These are phyloP conservation scores for Alliaria petiolata DNA, from an alignment of 345 rosid genomes.

Conservation along the genomic window DNA sequence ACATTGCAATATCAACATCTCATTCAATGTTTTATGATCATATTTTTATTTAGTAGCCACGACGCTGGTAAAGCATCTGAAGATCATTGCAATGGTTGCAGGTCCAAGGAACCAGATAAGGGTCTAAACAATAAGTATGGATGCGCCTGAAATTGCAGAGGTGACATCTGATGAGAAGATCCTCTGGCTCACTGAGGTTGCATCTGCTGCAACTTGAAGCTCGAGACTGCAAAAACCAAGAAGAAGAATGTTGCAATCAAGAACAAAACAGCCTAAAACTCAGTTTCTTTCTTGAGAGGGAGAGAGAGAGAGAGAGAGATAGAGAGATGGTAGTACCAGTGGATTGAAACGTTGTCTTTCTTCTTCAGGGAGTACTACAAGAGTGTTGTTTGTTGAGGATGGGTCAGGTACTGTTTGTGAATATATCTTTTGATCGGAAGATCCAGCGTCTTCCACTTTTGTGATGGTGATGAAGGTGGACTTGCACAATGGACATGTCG, in stretches of 20 bases:
- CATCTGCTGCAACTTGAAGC: slow-evolving; percentile 59
- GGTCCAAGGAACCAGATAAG: slow-evolving; percentile 76
- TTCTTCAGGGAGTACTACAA: slow-evolving; percentile 39
- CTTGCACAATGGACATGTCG: slow-evolving; percentile 92
- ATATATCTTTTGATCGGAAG: slow-evolving; percentile 86
- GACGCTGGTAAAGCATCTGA: slow-evolving; percentile 47
- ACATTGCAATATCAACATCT: too few species aligned
- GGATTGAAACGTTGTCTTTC: slow-evolving; percentile 37
- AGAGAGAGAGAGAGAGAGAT: background rate
- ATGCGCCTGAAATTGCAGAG: slow-evolving; percentile 57
- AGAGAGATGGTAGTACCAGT: slow-evolving; percentile 50
- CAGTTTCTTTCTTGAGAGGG: background rate
- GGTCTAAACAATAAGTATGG: slow-evolving; percentile 82
- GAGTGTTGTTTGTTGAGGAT: slow-evolving; percentile 39
- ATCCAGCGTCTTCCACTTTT: slow-evolving; percentile 67
- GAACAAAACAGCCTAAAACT: background rate
- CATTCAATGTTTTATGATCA: too few species aligned
- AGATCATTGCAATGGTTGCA: slow-evolving; percentile 82
- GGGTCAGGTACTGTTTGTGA: slow-evolving; percentile 77
- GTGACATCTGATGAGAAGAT: slow-evolving; percentile 62
- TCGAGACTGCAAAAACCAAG: slow-evolving; percentile 35
- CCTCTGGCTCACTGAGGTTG: slow-evolving; percentile 62
- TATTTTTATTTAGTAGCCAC: slow-evolving; percentile 14
- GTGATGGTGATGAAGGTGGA: slow-evolving; percentile 59
- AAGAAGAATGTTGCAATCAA: background rate